These are phyloP conservation scores for Marasmius sp. DNA, from an alignment of 1,284 basidiomycete species.

Conservation along the genomic window DNA sequence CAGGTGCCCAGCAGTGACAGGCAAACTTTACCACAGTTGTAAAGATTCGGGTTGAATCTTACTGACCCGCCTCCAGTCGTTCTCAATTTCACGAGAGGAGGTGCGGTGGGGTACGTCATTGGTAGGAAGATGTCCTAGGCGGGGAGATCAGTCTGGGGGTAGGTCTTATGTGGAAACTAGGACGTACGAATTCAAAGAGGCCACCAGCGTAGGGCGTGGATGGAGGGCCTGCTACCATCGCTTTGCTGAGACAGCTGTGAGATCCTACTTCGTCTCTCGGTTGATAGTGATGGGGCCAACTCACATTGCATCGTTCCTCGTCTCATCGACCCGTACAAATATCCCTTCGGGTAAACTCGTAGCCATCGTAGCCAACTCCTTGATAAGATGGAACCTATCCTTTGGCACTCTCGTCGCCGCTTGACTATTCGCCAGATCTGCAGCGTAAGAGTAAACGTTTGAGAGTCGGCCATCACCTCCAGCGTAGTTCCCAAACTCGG, in stretches of 20 bases:
- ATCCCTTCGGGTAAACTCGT: constrained; percentile 54
- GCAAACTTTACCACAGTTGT: constrained; percentile 50
- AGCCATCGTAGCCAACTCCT: constrained; percentile 53
- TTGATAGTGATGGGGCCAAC: constrained; percentile 17
- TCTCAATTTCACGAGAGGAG: constrained; percentile 47
- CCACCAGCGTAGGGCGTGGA: constrained; percentile 54
- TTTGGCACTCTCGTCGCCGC: constrained; percentile 44
- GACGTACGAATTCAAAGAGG: constrained; percentile 59
- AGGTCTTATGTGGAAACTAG: constrained; percentile 13
- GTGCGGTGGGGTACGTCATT: constrained; percentile 44
- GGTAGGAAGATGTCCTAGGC: constrained; percentile 30
- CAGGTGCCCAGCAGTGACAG: constrained; percentile 55
- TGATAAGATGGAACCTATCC: constrained; percentile 50
- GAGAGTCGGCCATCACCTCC: constrained; percentile 18
- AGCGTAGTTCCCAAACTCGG: constrained; percentile 29
- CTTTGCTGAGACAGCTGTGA: constrained; percentile 34
- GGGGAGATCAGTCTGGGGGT: background rate
- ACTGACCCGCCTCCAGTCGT: constrained; percentile 53
- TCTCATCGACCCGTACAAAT: constrained; percentile 56
- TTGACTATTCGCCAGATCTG: constrained; percentile 32
- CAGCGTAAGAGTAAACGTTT: constrained; percentile 35
- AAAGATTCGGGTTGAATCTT: constrained; percentile 58
- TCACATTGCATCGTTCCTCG: constrained; percentile 54
- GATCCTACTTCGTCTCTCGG: constrained; percentile 5
- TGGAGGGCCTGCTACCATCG: constrained; percentile 56